A percentile compares a stretch with the other conserved stretches of the same genome.
Conservation (phyloP, 176 grass and related monocot genomes). For the Triticum aestivum region IWGSC_CS_RefSeq_v2.1 NC_057806.1:350625601-350626100, state of each 20-base stretch:
- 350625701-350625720: not conserved
- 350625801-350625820: too few relatives aligned
- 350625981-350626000: constrained; percentile 90
- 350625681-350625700: constrained; percentile 28
- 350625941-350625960: not conserved
- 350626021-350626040: constrained; percentile 46
- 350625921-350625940: not conserved
- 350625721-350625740: constrained; percentile 33
- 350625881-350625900: not conserved
- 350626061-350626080: constrained; percentile 84
- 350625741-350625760: not conserved
- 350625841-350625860: too few relatives aligned
- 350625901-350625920: not conserved
- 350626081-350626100: constrained; percentile 47
- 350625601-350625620: not conserved
- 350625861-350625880: too few relatives aligned
- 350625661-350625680: not conserved
- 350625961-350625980: constrained; percentile 69
- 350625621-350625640: not conserved
- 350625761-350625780: too few relatives aligned
- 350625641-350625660: constrained; percentile 6
- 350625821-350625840: too few relatives aligned
- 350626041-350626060: constrained; percentile 81
- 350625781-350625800: too few relatives aligned
- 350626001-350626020: constrained; percentile 63